Evolutionary conservation across 257 asterid genomes (phyloP).

Genomic region (Handroanthus guayacan): DNA sequence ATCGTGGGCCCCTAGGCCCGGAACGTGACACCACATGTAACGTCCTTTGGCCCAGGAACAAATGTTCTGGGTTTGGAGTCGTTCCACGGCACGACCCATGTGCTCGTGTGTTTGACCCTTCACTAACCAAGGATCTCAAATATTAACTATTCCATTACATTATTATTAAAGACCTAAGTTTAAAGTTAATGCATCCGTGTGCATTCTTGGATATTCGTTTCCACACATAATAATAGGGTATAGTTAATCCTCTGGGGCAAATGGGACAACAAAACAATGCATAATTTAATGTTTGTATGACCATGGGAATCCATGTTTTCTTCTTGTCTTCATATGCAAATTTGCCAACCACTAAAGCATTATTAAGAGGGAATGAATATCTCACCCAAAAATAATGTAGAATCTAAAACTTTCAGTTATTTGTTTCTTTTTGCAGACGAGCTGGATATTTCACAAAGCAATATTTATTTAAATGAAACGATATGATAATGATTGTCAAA

Average conservation of each 20-base stretch:
- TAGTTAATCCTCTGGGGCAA: background rate
- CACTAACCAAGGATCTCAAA: slow-evolving; percentile 6
- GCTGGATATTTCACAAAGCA: slow-evolving; percentile 16
- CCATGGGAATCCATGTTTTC: slow-evolving; percentile 40
- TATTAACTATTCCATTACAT: background rate
- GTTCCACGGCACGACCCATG: slow-evolving; percentile 13
- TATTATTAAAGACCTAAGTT: background rate
- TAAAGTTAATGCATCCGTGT: slow-evolving; percentile 21
- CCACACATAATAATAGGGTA: slow-evolving; percentile 18
- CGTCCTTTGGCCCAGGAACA: no score
- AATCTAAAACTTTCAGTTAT: slow-evolving; percentile 11
- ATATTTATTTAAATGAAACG: slow-evolving; percentile 17
- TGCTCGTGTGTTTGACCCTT: slow-evolving; percentile 34
- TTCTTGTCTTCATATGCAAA: slow-evolving; percentile 32
- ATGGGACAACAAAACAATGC: slow-evolving; percentile 35
- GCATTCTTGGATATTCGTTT: slow-evolving; percentile 36
- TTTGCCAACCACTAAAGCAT: slow-evolving; percentile 44
- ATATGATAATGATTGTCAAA: slow-evolving; percentile 28
- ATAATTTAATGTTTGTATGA: background rate
- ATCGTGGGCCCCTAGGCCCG: no score
- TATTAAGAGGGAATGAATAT: slow-evolving; percentile 25
- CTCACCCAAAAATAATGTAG: slow-evolving; percentile 33
- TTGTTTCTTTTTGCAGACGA: background rate
- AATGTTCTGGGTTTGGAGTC: no score
- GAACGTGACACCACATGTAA: no score